Evolutionary conservation across 176 grass and related monocot species (phyloP), one percentile per base, ranked within the genome.

Genomic region (Phoenix roebelenii): DNA sequence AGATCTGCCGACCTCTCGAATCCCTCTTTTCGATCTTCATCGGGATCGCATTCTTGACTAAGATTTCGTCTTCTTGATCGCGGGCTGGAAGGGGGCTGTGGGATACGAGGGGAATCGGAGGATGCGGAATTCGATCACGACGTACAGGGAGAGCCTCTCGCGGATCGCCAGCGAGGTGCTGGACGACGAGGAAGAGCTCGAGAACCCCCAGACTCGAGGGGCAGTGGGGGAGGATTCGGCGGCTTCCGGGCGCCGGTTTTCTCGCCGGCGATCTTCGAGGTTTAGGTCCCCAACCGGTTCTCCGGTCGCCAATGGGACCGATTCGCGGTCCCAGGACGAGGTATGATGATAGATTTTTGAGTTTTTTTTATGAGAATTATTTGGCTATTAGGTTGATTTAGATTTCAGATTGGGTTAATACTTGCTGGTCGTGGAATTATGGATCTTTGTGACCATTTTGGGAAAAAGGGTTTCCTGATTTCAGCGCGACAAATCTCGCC

Each of bases 121-220:
- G 71, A 98, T 98, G 87, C 81, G 82, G 70, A 73, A 79, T 54
- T 92, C 93, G 54, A 81, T 98, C 63, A 76, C 84, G 24, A 92
- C 73, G 54, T 98, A 98, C 71, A 80, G 74, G 65, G 93, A 83
- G 71, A 92, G 81, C 70, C 93, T 98, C 35, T 89, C 82, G 17
- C 87, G 88, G 61, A 86, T 98, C 74, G 93, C 88, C 74, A 79
- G 60, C 64, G 93, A 92, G 73, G 73, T 92, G 66, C 80, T 79
- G 64, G 93, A 89, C 52, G 84, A 67, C 15, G 85, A 76, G 23
- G 89, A 75, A 12, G 92, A 87, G 50, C 49, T 55, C 65, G 77
- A 79, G 64, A 72, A 25, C 54, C 60, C 73, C 53, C 60, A 62
- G 61, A 7, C 57, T 50, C 59, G 44, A 50, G 65, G 26, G 28